Conservation (phyloP, 352 stramenopile species). For the Phytophthora foliorum region DNA sequence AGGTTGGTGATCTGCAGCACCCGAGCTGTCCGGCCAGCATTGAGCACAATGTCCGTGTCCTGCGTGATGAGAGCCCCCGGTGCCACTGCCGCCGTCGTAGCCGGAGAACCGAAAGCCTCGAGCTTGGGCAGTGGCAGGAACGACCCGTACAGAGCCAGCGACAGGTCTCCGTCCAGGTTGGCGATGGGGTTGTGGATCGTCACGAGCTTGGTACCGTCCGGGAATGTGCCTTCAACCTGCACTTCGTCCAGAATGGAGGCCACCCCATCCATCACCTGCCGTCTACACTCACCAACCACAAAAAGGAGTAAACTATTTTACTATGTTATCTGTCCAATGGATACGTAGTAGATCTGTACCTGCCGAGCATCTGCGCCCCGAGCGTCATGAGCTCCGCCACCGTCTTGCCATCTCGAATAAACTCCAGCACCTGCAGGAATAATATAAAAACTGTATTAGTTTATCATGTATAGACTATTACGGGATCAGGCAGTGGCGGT, state of each 20-base stretch:
- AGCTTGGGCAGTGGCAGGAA: conserved; percentile 94
- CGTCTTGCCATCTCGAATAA: conserved; percentile 93
- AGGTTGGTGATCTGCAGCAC: conserved; percentile 96
- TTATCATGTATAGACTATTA: no score
- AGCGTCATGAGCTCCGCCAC: conserved; percentile 92
- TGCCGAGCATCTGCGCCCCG: conserved; percentile 86
- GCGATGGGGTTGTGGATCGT: conserved; percentile 96
- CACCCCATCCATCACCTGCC: conserved; percentile 96
- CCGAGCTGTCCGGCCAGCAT: conserved; percentile 74
- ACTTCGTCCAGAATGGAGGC: conserved; percentile 92
- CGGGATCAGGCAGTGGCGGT: no score
- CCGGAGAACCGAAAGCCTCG: conserved; percentile 58
- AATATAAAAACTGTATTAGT: not conserved
- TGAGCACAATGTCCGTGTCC: conserved; percentile 85
- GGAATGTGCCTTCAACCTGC: conserved; percentile 98
- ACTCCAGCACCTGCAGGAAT: conserved; percentile 91
- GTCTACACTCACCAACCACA: no score
- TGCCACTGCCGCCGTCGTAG: conserved; percentile 21
- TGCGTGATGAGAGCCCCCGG: conserved; percentile 74
- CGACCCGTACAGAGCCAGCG: conserved; percentile 94
- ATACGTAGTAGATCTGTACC: no score
- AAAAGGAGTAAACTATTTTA: no score
- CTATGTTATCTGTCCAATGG: no score
- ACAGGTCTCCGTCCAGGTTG: conserved; percentile 91
- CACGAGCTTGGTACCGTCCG: conserved; percentile 98